Evolutionary conservation across 2,329 filamentous ascomycete species (phyloP).

Genomic region (Sporothrix pallida): DNA sequence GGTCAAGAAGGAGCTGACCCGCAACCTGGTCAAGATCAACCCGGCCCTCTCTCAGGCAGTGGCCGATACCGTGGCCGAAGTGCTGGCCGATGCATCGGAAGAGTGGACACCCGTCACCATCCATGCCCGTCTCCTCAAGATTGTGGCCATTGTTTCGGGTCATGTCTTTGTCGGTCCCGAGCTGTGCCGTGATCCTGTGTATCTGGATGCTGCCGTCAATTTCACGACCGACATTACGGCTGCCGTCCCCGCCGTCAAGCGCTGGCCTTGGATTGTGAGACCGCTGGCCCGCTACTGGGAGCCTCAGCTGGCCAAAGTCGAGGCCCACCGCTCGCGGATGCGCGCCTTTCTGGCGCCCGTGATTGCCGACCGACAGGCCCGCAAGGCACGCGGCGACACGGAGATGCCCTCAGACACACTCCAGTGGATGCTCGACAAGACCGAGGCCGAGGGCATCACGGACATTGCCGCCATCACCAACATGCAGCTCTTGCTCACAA

Average conservation of each 20-base stretch:
- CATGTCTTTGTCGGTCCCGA: conserved; percentile 3
- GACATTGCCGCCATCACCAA: background rate
- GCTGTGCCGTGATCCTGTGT: background rate
- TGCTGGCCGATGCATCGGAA: background rate
- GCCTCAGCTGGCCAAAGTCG: background rate
- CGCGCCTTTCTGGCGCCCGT: background rate
- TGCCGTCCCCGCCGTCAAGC: background rate
- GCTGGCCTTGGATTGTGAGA: background rate
- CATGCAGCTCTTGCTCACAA: background rate
- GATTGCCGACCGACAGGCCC: background rate
- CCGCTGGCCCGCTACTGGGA: background rate
- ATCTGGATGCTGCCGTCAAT: background rate
- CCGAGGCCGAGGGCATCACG: background rate
- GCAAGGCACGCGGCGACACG: background rate
- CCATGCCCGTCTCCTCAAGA: background rate
- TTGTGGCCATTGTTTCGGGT: background rate
- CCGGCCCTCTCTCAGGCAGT: conserved; percentile 37
- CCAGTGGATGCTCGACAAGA: conserved; percentile 7
- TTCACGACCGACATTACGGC: conserved; percentile 1
- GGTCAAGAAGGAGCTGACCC: conserved; percentile 31
- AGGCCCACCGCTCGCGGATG: background rate
- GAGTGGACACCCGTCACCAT: background rate
- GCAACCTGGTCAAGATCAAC: conserved; percentile 32
- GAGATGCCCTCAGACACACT: background rate
- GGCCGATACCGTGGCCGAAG: background rate